Percentiles rank a stretch among this genome's conserved stretches.
Evolutionary conservation across 495 filamentous ascomycete species (phyloP).

Genomic region (Aspergillus nanangensis): DNA sequence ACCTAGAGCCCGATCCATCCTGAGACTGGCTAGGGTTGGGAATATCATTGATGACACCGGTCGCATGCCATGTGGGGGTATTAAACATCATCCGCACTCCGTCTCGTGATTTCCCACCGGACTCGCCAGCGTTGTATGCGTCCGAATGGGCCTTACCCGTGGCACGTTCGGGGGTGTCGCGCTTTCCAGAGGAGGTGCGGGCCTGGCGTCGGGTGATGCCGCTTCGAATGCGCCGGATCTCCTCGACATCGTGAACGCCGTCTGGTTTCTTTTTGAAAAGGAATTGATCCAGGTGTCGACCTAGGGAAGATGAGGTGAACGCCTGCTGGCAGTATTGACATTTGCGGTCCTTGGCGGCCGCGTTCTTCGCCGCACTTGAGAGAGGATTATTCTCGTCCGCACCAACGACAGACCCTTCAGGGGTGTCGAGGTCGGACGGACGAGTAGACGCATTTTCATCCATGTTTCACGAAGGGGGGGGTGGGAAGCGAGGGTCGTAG

Average conservation of each 20-base stretch:
- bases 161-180: constrained; percentile 42
- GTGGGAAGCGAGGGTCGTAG: constrained; percentile 7
- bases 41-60: constrained; percentile 77
- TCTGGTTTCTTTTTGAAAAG: constrained; percentile 86
- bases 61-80: constrained; percentile 69
- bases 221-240: constrained; percentile 74
- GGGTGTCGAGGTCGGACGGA: constrained; percentile 30
- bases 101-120: constrained; percentile 27
- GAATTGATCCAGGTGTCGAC: constrained; percentile 86
- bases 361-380: constrained; percentile 30
- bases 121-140: constrained; percentile 16
- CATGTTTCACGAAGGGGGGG: constrained; percentile 28
- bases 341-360: constrained; percentile 66
- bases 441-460: constrained; percentile 19
- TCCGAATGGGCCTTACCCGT: constrained; percentile 28
- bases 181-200: constrained; percentile 54
- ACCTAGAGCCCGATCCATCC: constrained; percentile 31
- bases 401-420: constrained; percentile 48
- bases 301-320: constrained; percentile 90
- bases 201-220: constrained; percentile 80
- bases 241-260: constrained; percentile 81
- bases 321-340: constrained; percentile 82
- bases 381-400: constrained; percentile 31
- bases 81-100: constrained; percentile 52
- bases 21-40: constrained; percentile 38